These are phyloP conservation scores for Euphorbia celastroides DNA, from an alignment of 441 rosid species.

Conservation along the genomic window DNA sequence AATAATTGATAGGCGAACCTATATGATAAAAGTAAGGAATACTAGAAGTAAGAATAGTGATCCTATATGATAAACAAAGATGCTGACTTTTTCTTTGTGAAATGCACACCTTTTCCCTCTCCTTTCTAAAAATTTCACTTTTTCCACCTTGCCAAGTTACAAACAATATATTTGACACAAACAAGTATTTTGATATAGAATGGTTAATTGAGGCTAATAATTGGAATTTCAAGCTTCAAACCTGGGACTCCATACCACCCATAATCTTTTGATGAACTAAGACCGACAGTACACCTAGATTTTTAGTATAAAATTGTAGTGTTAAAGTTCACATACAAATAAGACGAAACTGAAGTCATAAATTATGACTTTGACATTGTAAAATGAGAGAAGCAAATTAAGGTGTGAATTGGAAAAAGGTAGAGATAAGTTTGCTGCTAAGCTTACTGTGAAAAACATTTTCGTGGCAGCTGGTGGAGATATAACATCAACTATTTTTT, in stretches of 20 bases:
- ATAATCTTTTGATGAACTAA: background rate
- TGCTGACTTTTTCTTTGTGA: background rate
- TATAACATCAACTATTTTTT: background rate
- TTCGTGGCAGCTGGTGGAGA: background rate
- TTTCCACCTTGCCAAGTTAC: background rate
- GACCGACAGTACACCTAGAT: background rate
- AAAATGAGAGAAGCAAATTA: background rate
- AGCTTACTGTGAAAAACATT: background rate
- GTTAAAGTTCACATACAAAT: background rate
- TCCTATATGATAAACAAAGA: background rate
- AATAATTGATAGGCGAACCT: too few species aligned
- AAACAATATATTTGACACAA: background rate
- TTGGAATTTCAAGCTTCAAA: background rate
- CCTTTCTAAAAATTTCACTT: too few species aligned
- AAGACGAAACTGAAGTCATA: background rate
- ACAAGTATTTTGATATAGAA: background rate
- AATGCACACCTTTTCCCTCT: too few species aligned
- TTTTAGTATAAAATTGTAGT: background rate
- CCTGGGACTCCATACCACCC: background rate
- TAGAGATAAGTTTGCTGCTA: background rate
- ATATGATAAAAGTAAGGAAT: too few species aligned
- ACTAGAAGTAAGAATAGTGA: too few species aligned
- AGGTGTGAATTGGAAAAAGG: background rate
- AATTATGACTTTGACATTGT: background rate
- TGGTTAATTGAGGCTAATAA: background rate